A percentile compares a stretch with the other conserved stretches of the same genome.
These are phyloP conservation scores for Trichosporon coremiiforme DNA, from an alignment of 1,284 basidiomycete species.

Conservation along the genomic window DNA sequence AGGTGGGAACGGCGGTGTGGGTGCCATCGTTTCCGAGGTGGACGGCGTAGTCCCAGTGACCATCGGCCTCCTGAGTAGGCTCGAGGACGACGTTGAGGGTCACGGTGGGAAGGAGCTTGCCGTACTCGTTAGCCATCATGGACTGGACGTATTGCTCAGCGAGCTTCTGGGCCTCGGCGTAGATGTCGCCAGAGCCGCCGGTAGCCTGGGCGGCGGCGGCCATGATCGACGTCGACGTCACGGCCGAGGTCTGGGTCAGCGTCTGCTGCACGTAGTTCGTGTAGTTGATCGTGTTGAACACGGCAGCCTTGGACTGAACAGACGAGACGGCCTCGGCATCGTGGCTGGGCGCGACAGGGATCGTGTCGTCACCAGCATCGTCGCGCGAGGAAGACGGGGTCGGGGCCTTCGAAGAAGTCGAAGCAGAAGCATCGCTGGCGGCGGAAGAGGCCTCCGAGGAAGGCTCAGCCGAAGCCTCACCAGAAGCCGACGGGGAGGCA, in stretches of 20 bases:
- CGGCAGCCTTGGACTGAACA: conserved; percentile 38
- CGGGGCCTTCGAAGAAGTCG: conserved; percentile 19
- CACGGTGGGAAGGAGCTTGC: conserved; percentile 49
- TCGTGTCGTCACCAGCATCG: conserved; percentile 39
- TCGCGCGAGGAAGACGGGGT: conserved; percentile 28
- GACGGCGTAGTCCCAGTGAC: conserved; percentile 55
- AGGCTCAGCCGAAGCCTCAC: not conserved
- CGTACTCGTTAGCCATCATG: conserved; percentile 38
- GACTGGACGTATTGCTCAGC: conserved; percentile 42
- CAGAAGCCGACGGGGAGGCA: conserved; percentile 13
- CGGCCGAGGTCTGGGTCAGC: conserved; percentile 21
- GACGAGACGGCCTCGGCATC: conserved; percentile 37
- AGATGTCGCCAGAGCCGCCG: conserved; percentile 10
- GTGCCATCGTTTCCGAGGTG: conserved; percentile 53
- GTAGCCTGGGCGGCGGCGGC: conserved; percentile 8
- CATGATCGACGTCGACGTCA: conserved; percentile 25
- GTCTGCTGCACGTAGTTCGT: conserved; percentile 39
- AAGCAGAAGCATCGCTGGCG: conserved; percentile 4
- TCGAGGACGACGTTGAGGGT: conserved; percentile 53
- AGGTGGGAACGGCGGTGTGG: conserved; percentile 52
- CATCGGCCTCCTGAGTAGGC: conserved; percentile 55
- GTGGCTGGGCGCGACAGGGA: conserved; percentile 38
- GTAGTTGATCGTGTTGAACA: conserved; percentile 46
- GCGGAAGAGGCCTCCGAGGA: not conserved
- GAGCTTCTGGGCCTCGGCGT: conserved; percentile 37